phyloP scores from a whole-genome alignment of 2,329 filamentous ascomycete genomes.

The Aspergillus spinulosporus region DNA sequence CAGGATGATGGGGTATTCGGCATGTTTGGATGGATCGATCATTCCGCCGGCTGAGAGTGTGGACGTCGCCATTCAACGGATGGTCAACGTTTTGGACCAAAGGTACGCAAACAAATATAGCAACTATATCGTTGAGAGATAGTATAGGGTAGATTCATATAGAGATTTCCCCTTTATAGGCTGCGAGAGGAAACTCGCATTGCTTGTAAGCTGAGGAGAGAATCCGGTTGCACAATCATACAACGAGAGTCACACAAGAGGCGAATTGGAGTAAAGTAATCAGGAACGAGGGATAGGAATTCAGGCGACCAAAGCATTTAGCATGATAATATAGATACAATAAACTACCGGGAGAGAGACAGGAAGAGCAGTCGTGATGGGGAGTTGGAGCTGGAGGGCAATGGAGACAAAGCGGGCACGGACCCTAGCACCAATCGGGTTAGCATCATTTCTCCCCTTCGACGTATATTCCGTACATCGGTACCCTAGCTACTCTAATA shows the following conservation, averaged over 20 bases:
- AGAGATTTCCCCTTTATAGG: slow-evolving; percentile 10
- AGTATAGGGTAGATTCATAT: slow-evolving; percentile 6
- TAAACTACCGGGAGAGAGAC: background rate
- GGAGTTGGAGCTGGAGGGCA: background rate
- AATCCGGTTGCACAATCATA: slow-evolving; percentile 10
- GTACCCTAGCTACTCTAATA: too few species aligned
- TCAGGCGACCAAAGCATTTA: slow-evolving; percentile 16
- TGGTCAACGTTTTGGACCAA: background rate
- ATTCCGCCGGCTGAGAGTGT: slow-evolving; percentile 33
- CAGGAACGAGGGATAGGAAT: slow-evolving; percentile 9
- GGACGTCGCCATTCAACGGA: slow-evolving; percentile 34
- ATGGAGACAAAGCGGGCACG: slow-evolving; percentile 5
- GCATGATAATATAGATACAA: slow-evolving; percentile 7
- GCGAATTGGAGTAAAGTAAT: slow-evolving; percentile 4
- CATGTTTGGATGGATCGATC: slow-evolving; percentile 48
- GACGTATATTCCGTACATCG: background rate
- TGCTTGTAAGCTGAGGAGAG: slow-evolving; percentile 12
- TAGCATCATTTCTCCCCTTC: background rate
- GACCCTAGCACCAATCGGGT: background rate
- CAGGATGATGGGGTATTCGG: slow-evolving; percentile 49
- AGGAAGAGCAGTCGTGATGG: background rate
- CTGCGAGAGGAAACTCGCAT: slow-evolving; percentile 16
- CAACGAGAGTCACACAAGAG: slow-evolving; percentile 25
- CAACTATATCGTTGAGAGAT: slow-evolving; percentile 7
- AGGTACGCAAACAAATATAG: background rate